Percentiles rank a stretch among this genome's conserved stretches.
phyloP scores from a whole-genome alignment of 2,329 filamentous ascomycete genomes.

The Calonectria pseudoturangicola region DNA sequence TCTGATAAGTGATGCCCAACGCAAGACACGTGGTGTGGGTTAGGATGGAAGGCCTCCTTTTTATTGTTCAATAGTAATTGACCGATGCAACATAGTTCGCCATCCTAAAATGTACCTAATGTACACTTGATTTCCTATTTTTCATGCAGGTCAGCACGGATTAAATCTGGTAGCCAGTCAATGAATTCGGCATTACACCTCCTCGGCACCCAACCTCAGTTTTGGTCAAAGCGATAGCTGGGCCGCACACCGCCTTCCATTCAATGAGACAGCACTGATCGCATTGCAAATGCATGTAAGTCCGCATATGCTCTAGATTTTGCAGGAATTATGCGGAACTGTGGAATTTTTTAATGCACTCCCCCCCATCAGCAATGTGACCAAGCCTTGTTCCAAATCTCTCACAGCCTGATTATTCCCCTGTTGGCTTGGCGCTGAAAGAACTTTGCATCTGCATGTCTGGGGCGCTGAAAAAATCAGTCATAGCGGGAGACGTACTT shows the following conservation, averaged over 20 bases:
- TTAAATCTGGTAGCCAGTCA: too few relatives aligned
- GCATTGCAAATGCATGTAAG: background rate
- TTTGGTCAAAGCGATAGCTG: background rate
- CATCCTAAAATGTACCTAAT: too few relatives aligned
- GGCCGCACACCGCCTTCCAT: background rate
- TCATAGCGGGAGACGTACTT: background rate
- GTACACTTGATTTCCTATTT: background rate
- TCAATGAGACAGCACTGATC: background rate
- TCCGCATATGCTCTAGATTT: background rate
- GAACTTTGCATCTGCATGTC: background rate
- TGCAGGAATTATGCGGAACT: background rate
- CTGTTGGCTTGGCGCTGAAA: background rate
- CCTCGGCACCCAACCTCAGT: background rate
- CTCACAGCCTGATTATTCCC: background rate
- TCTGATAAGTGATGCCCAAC: background rate
- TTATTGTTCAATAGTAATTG: background rate
- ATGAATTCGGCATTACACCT: background rate
- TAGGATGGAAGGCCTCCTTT: slow-evolving; percentile 8
- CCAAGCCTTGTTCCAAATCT: background rate
- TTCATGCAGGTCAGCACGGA: background rate
- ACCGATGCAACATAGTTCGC: background rate
- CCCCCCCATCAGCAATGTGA: background rate
- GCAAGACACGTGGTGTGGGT: slow-evolving; percentile 4
- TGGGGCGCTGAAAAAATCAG: background rate
- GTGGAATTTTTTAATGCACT: background rate